Evolutionary conservation across 331 rosid species (phyloP).

Genomic region (Rhamnella rubrinervis): DNA sequence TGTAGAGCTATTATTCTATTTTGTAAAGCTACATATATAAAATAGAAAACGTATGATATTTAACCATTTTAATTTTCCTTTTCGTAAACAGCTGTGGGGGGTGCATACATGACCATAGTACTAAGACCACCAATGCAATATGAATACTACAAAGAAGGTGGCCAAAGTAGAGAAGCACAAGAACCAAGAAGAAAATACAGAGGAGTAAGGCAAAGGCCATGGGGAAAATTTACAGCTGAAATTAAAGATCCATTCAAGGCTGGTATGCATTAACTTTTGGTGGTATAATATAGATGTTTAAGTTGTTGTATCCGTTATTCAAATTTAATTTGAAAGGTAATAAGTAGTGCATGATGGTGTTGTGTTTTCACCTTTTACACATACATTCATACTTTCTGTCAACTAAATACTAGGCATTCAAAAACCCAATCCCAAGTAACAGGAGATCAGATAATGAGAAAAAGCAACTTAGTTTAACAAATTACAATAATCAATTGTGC

Average conservation of each 20-base stretch:
- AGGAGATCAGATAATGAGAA: too few species aligned
- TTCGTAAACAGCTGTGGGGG: neutral
- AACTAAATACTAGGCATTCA: neutral
- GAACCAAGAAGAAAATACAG: slow-evolving; percentile 42
- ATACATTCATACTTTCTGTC: neutral
- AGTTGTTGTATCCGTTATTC: too few species aligned
- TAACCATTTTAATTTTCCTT: neutral
- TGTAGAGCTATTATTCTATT: too few species aligned
- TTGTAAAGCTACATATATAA: too few species aligned
- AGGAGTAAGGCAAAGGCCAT: slow-evolving; percentile 53
- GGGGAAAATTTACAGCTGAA: slow-evolving; percentile 58
- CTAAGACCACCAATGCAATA: slow-evolving; percentile 6
- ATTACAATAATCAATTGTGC: too few species aligned
- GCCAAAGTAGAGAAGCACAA: neutral
- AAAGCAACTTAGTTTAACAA: too few species aligned
- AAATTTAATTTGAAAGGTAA: neutral
- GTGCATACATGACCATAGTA: neutral
- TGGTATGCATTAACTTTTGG: too few species aligned
- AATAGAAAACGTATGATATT: neutral
- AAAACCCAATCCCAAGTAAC: slow-evolving; percentile 4
- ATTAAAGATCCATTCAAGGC: slow-evolving; percentile 48
- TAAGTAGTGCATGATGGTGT: neutral
- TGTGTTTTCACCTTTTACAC: neutral
- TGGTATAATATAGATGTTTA: too few species aligned
- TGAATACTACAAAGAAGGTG: slow-evolving; percentile 24